Evolutionary conservation across 2,329 filamentous ascomycete genomes (phyloP).

Genomic region (Lasiodiplodia theobromae): DNA sequence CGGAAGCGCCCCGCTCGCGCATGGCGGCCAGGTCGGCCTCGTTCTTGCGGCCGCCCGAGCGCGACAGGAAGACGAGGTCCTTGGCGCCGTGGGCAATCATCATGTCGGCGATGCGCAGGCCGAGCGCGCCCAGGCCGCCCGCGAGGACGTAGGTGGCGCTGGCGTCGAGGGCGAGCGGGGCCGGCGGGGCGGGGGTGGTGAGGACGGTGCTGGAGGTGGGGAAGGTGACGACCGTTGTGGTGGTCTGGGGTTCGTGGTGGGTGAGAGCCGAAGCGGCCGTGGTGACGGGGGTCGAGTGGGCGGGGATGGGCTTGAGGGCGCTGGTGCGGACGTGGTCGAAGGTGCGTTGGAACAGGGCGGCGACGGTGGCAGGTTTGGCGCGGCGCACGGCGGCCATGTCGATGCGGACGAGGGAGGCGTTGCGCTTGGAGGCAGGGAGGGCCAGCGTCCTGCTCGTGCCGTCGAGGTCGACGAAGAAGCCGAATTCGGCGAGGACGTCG

Average conservation of each 20-base stretch:
- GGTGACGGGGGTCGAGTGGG: no score
- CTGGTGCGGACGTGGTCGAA: no score
- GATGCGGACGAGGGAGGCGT: no score
- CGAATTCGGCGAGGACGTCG: no score
- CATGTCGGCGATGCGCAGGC: constrained; percentile 36
- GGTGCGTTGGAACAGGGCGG: no score
- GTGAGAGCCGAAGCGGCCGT: not conserved
- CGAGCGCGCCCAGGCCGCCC: constrained; percentile 40
- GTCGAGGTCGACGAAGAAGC: no score
- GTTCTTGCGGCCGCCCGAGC: constrained; percentile 3
- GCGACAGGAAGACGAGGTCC: constrained; percentile 35
- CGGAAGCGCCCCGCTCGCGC: not conserved
- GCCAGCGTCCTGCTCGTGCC: no score
- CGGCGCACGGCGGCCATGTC: no score
- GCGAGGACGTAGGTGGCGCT: constrained; percentile 40
- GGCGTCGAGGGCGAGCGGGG: not conserved
- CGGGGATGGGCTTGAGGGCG: no score
- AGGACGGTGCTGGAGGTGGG: not conserved
- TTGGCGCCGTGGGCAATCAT: constrained; percentile 38
- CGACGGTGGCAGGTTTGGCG: no score
- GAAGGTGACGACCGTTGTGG: constrained; percentile 12
- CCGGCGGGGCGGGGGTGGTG: not conserved
- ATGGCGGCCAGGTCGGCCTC: not conserved
- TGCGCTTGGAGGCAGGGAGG: no score
- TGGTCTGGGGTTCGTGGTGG: not conserved